Conservation (phyloP, 1,284 basidiomycete species). For the Hortiboletus rubellus region DNA sequence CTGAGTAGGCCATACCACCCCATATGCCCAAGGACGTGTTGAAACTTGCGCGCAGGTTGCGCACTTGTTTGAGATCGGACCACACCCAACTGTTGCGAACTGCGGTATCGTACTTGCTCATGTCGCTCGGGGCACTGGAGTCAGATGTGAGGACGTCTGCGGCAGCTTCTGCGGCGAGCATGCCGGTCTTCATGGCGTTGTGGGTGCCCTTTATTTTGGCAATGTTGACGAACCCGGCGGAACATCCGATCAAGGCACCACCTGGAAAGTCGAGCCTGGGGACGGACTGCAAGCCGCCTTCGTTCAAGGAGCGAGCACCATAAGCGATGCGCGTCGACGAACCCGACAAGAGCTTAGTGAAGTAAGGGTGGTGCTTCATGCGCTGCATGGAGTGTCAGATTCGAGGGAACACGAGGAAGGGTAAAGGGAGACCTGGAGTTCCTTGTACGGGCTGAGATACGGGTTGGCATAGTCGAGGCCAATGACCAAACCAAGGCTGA, state of each 20-base stretch:
- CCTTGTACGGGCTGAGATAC: conserved; percentile 89
- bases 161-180: conserved; percentile 92
- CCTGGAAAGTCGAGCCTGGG: conserved; percentile 94
- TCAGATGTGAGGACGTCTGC: conserved; percentile 57
- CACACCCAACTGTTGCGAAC: conserved; percentile 87
- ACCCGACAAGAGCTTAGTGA: conserved; percentile 77
- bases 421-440: conserved; percentile 72
- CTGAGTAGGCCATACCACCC: conserved; percentile 91
- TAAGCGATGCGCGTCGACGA: conserved; percentile 82
- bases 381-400: conserved; percentile 49
- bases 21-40: conserved; percentile 81
- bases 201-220: conserved; percentile 99
- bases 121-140: conserved; percentile 51
- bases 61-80: conserved; percentile 86
- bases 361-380: conserved; percentile 98
- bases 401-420: background rate
- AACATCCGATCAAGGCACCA: conserved; percentile 93
- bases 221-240: conserved; percentile 95
- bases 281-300: conserved; percentile 93
- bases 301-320: conserved; percentile 89
- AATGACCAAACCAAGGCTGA: conserved; percentile 90
- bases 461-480: conserved; percentile 97
- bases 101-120: conserved; percentile 75
- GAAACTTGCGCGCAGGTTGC: conserved; percentile 94
- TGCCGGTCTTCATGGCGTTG: conserved; percentile 99